phyloP scores from a whole-genome alignment of 2,329 filamentous ascomycete genomes.

The Podosphaera fusca region DNA sequence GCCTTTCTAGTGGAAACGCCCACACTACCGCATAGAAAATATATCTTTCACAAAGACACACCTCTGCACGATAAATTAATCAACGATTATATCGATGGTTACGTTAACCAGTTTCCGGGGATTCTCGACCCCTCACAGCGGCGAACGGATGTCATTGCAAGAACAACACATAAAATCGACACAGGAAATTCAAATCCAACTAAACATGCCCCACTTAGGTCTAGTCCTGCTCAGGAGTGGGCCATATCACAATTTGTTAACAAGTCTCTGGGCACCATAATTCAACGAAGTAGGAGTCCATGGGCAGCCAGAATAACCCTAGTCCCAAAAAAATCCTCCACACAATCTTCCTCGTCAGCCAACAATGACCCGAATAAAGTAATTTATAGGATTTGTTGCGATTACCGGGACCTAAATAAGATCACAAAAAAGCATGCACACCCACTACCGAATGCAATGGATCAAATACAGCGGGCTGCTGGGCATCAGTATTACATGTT shows the following conservation, averaged over 20 bases:
- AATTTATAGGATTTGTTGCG: not conserved
- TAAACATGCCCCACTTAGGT: too few species aligned
- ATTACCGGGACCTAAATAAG: too few species aligned
- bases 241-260: not conserved
- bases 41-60: too few species aligned
- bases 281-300: not conserved
- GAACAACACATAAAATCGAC: too few species aligned
- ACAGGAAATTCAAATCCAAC: too few species aligned
- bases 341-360: not conserved
- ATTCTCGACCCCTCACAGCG: not conserved
- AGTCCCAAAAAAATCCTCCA: not conserved
- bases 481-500: too few species aligned
- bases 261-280: not conserved
- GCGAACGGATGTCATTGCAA: not conserved
- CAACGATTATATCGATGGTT: too few species aligned
- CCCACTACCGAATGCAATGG: too few species aligned
- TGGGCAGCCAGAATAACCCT: not conserved
- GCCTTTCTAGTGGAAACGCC: not conserved
- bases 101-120: not conserved
- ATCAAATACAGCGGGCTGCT: too few species aligned
- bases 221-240: not conserved
- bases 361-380: not conserved
- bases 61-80: too few species aligned
- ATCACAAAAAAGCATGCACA: too few species aligned
- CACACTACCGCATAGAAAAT: too few species aligned